Conservation (phyloP, 1,284 basidiomycete genomes). For the Cryptococcus sp. region DNA sequence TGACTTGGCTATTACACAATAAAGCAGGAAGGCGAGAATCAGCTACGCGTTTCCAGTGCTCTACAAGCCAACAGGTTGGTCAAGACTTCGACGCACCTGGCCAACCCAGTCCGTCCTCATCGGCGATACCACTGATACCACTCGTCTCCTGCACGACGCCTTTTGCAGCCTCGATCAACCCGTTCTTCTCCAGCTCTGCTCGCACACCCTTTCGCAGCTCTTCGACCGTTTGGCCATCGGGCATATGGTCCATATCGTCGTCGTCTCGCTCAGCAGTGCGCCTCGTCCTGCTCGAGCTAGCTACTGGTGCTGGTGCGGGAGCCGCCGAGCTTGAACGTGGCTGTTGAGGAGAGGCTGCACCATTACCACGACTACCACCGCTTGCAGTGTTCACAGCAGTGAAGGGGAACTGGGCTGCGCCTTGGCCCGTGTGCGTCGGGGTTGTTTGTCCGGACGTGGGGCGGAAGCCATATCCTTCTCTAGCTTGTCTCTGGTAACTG, state of each 20-base stretch:
- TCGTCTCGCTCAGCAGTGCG: slow-evolving; percentile 20
- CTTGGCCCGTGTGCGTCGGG: slow-evolving; percentile 16
- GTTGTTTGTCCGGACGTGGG: slow-evolving; percentile 14
- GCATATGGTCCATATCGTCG: slow-evolving; percentile 36
- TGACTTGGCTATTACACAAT: slow-evolving; percentile 69
- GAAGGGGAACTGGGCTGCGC: slow-evolving; percentile 77
- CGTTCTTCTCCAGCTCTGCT: slow-evolving; percentile 27
- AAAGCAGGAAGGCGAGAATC: neutral
- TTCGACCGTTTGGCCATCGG: slow-evolving; percentile 33
- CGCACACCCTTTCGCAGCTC: slow-evolving; percentile 31
- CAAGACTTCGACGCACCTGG: slow-evolving; percentile 64
- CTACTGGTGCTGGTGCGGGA: neutral
- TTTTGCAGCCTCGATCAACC: slow-evolving; percentile 16
- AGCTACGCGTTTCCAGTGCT: neutral
- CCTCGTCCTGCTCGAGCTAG: slow-evolving; percentile 9
- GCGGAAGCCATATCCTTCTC: slow-evolving; percentile 12
- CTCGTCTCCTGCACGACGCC: slow-evolving; percentile 15
- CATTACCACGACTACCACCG: slow-evolving; percentile 62
- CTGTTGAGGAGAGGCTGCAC: neutral
- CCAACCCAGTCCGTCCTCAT: slow-evolving; percentile 89
- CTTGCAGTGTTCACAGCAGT: slow-evolving; percentile 59
- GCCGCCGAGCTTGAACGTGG: neutral
- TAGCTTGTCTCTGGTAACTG: slow-evolving; percentile 10
- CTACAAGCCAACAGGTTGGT: neutral
- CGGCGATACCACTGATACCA: slow-evolving; percentile 61